Percentiles rank a stretch among this genome's conserved stretches.
Conservation (phyloP, 2,329 filamentous ascomycete genomes). For the Xylariomycetidae sp. region DNA sequence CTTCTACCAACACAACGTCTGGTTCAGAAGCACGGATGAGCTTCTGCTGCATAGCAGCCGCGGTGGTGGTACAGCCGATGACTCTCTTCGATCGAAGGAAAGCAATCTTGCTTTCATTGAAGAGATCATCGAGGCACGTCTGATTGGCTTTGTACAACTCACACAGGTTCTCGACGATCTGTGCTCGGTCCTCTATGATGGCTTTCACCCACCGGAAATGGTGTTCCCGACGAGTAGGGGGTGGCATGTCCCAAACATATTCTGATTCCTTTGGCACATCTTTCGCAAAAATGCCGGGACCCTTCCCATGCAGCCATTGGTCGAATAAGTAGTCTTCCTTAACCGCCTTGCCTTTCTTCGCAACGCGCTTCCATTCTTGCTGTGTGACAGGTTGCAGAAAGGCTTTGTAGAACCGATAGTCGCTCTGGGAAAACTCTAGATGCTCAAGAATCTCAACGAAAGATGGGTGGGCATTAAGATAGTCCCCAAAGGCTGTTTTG, state of each 20-base stretch:
- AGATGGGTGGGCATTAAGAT: slow-evolving; percentile 6
- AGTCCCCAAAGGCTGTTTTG: slow-evolving; percentile 12
- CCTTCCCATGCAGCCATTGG: slow-evolving; percentile 43
- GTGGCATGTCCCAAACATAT: slow-evolving; percentile 47
- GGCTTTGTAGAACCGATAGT: slow-evolving; percentile 48
- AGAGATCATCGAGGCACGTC: slow-evolving; percentile 35
- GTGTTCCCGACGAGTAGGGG: slow-evolving; percentile 11
- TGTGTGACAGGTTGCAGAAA: slow-evolving; percentile 42
- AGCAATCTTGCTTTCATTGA: slow-evolving; percentile 32
- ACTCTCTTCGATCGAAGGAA: slow-evolving; percentile 49
- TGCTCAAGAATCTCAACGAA: slow-evolving; percentile 30
- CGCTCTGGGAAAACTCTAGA: slow-evolving; percentile 30
- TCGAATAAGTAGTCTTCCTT: slow-evolving; percentile 45
- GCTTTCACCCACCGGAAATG: slow-evolving; percentile 35
- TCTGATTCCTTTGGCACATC: slow-evolving; percentile 19
- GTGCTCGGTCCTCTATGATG: slow-evolving; percentile 44
- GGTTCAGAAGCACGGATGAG: slow-evolving; percentile 48
- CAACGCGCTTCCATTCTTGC: slow-evolving; percentile 42
- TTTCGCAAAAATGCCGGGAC: slow-evolving; percentile 37
- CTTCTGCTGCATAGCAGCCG: slow-evolving; percentile 54
- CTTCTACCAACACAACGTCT: slow-evolving; percentile 52
- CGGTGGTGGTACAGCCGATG: slow-evolving; percentile 67
- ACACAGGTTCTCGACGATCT: slow-evolving; percentile 31
- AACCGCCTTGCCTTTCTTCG: slow-evolving; percentile 38
- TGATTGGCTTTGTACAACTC: slow-evolving; percentile 36